phyloP scores from a whole-genome alignment of 2,329 filamentous ascomycete species.

The Epichloe coenophiala region DNA sequence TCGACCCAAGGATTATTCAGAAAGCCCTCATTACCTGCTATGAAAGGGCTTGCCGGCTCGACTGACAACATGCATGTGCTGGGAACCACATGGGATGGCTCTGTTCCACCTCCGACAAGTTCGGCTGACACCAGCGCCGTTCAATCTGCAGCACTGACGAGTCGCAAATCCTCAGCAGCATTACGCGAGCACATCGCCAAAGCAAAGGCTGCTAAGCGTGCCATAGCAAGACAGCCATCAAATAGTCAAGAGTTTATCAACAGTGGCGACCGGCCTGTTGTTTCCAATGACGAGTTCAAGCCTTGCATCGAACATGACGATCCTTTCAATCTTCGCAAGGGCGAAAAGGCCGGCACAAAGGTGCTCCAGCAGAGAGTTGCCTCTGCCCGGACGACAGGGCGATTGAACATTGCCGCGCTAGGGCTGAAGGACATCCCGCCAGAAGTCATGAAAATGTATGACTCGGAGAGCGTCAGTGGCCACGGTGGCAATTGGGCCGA shows the following conservation, averaged over 20 bases:
- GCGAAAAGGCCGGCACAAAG: slow-evolving; percentile 45
- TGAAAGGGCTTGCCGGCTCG: slow-evolving; percentile 15
- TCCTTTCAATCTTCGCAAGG: slow-evolving; percentile 55
- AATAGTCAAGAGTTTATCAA: slow-evolving; percentile 5
- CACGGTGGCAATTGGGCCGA: slow-evolving; percentile 72
- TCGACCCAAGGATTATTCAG: slow-evolving; percentile 40
- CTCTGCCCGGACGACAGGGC: slow-evolving; percentile 61
- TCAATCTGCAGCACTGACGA: slow-evolving; percentile 13
- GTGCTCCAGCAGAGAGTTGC: slow-evolving; percentile 61
- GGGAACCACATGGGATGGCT: slow-evolving; percentile 17
- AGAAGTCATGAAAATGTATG: slow-evolving; percentile 85
- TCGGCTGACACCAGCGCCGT: slow-evolving; percentile 7
- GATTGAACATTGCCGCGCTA: slow-evolving; percentile 80
- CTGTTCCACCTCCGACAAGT: slow-evolving; percentile 12
- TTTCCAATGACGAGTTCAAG: slow-evolving; percentile 28
- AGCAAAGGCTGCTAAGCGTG: slow-evolving; percentile 69
- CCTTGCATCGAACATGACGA: slow-evolving; percentile 44
- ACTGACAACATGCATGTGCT: slow-evolving; percentile 1
- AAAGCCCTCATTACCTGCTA: slow-evolving; percentile 33
- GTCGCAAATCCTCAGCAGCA: slow-evolving; percentile 59
- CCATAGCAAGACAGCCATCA: slow-evolving; percentile 25
- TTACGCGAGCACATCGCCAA: slow-evolving; percentile 86
- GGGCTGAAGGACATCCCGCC: slow-evolving; percentile 64
- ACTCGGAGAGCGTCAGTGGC: slow-evolving; percentile 52
- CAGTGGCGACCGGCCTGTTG: slow-evolving; percentile 22